phyloP scores from a whole-genome alignment of 306 rosid genomes.

The Fagus sylvatica region DNA sequence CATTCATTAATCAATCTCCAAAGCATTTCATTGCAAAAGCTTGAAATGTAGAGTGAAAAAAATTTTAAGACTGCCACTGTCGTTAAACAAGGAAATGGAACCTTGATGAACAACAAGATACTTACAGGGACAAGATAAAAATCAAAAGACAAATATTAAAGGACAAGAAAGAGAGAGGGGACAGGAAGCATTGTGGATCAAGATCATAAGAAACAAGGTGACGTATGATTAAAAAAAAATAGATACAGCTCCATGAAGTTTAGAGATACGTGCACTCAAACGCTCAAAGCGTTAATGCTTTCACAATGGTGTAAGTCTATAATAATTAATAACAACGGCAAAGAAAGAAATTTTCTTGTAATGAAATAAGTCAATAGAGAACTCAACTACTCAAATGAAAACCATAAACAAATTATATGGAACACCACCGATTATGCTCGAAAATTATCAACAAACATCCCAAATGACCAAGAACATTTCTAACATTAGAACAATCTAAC shows the following conservation, averaged over 20 bases:
- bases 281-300: background rate
- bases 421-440: background rate
- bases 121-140: background rate
- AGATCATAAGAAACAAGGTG: background rate
- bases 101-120: background rate
- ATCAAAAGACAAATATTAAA: background rate
- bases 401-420: background rate
- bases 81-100: background rate
- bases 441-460: background rate
- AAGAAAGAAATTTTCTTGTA: background rate
- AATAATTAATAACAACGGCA: background rate
- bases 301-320: background rate
- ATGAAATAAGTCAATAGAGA: too few relatives aligned
- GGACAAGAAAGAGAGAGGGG: background rate
- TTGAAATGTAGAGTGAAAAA: background rate
- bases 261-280: background rate
- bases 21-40: constrained; percentile 5
- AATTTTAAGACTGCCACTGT: background rate
- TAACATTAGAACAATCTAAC: background rate
- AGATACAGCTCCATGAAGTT: background rate
- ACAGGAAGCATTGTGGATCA: background rate
- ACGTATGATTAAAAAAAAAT: background rate
- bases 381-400: background rate
- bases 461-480: background rate
- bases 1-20: constrained; percentile 2